Conservation (phyloP, 164 flowering plant species). For the Piper betle region DNA sequence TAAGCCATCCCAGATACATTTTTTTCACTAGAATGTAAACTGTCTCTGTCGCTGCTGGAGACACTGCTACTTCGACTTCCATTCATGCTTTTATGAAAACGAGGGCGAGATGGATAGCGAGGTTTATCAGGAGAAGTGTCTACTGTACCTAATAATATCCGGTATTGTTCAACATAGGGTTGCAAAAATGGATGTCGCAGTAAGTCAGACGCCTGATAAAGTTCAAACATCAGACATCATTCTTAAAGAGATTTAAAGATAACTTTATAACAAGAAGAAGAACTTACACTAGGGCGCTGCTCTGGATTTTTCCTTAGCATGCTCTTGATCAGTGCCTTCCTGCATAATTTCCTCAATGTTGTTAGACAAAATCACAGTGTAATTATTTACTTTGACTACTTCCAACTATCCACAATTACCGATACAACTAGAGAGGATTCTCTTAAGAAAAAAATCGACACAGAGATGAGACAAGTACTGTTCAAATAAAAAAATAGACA, state of each 20-base stretch:
- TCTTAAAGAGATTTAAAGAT: neutral
- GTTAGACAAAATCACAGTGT: conserved; percentile 3
- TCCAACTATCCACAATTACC: neutral
- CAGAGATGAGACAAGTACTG: neutral
- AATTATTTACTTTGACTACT: neutral
- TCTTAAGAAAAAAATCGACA: neutral
- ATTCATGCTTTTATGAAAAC: conserved; percentile 41
- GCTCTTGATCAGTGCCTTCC: conserved; percentile 87
- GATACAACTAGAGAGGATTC: neutral
- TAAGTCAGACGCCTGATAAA: conserved; percentile 75
- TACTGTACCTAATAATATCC: conserved; percentile 26
- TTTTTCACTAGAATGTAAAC: conserved; percentile 52
- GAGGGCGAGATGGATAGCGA: conserved; percentile 20
- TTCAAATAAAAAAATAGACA: neutral
- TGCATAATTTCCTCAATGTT: conserved; percentile 17
- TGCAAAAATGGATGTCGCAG: conserved; percentile 87
- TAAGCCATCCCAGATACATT: conserved; percentile 15
- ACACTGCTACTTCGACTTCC: conserved; percentile 80
- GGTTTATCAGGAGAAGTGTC: conserved; percentile 43
- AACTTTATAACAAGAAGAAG: neutral
- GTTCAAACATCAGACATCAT: conserved; percentile 2
- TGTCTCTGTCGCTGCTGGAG: conserved; percentile 73
- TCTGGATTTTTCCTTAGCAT: conserved; percentile 97
- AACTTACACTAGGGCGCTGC: conserved; percentile 80
- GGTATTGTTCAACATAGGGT: conserved; percentile 68